phyloP scores from a whole-genome alignment of 257 asterid genomes.

The Solanum chmielewskii region DNA sequence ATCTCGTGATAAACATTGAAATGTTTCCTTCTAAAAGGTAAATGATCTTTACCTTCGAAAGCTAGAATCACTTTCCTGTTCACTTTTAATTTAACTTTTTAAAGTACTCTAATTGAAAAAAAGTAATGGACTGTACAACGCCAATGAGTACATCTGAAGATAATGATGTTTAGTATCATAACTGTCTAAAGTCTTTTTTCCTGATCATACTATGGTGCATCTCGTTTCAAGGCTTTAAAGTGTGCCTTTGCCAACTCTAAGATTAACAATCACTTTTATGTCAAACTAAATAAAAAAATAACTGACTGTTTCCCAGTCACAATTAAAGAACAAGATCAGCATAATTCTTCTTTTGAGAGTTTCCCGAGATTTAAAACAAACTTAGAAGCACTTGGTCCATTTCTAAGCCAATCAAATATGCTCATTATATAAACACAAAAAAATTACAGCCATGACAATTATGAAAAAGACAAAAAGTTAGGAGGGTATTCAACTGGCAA shows the following conservation, averaged over 20 bases:
- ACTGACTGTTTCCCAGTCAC: background rate
- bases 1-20: background rate
- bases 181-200: background rate
- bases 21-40: background rate
- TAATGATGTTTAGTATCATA: background rate
- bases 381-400: background rate
- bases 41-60: background rate
- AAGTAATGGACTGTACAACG: background rate
- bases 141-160: background rate
- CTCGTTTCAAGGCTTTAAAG: background rate
- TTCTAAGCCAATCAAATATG: background rate
- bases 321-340: background rate
- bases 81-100: background rate
- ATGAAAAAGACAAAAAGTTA: background rate
- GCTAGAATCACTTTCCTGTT: background rate
- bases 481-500: background rate
- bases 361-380: background rate
- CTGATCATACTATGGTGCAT: background rate
- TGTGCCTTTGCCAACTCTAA: background rate
- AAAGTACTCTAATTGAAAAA: background rate
- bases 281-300: background rate
- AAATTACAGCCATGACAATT: background rate
- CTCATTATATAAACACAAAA: background rate
- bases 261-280: background rate
- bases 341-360: background rate